phyloP scores from a whole-genome alignment of 1,284 basidiomycete genomes.

The Cronartium ribicola region DNA sequence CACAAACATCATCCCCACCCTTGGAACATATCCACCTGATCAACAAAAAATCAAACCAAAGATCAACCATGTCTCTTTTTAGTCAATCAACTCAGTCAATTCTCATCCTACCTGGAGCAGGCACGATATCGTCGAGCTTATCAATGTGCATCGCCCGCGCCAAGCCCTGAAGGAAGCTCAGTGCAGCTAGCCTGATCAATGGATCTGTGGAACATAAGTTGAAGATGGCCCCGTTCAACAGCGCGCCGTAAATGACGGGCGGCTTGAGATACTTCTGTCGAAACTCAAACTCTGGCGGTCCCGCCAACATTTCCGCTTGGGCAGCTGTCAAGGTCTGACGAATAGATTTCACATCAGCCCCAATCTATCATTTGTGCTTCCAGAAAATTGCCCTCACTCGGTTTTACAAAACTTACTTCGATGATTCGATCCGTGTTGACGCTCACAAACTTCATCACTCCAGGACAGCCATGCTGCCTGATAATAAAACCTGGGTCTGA shows the following conservation, averaged over 20 bases:
- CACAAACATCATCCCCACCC: constrained; percentile 64
- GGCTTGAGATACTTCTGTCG: constrained; percentile 27
- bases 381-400: no score
- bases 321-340: constrained; percentile 20
- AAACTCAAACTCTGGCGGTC: constrained; percentile 28
- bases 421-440: constrained; percentile 41
- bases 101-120: constrained; percentile 23
- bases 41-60: neutral
- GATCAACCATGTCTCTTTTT: neutral
- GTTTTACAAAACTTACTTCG: constrained; percentile 16
- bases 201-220: constrained; percentile 36
- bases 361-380: no score
- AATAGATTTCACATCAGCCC: neutral
- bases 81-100: neutral
- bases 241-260: constrained; percentile 23
- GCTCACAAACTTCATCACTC: constrained; percentile 33
- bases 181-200: constrained; percentile 27
- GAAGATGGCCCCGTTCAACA: constrained; percentile 40
- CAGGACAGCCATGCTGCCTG: constrained; percentile 34
- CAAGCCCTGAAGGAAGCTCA: constrained; percentile 38
- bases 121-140: constrained; percentile 31
- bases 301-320: constrained; percentile 27
- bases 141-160: constrained; percentile 25
- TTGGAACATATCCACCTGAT: constrained; percentile 69
- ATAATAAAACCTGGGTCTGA: constrained; percentile 36